Base-by-base conservation (phyloP, 2,329 filamentous ascomycete species). In the Westerdykella aurantiaca region DNA sequence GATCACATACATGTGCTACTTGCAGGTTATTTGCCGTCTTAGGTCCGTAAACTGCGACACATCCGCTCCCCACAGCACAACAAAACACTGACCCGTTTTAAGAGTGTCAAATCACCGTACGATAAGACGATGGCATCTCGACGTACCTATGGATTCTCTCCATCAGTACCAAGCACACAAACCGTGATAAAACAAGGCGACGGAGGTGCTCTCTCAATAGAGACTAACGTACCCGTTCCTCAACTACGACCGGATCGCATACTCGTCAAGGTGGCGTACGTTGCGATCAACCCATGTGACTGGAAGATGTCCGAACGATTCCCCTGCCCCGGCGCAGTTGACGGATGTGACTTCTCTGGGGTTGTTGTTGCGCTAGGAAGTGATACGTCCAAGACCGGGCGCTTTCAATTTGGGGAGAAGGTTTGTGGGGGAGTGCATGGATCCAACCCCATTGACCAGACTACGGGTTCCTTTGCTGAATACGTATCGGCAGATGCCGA, bases 291-390 rank as follows among this genome's bases (percentile, higher is more conserved):
- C 29, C 49, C 47, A 3, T 23, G 23, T 17, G 49, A 52, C 14
- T 11, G 4, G 11, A 52, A 52, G 34, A 37, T 43, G 21, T 4
- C 25, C 2, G 39, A 18, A 2, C 2, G 7, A 14, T 38, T 31
- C 31, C 29, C 43, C 1, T 29, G 37, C 1, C 31, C 35, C 2
- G 44, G 47, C 2, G 44, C 44, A 2, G 34, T 45, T 1, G 11
- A 10, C 2, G 69, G 69, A 13, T 63, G 55, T 33, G 69, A 72
- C 39, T 71, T 70, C 45, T 54, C 56, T 3, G 69, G 70, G 5
- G 11, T 29, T 12, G 68, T 71, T 2, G 60, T 64, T 21, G 18
- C 18, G 18, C 18, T 21, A 21, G 18, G 44, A 52, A 21, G 37
- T 68, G 0, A 72, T 68, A 0, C 42, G 47, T 21, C 13, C 43